Evolutionary conservation across 2,329 filamentous ascomycete genomes (phyloP).

Genomic region (Aspergillus sojae): DNA sequence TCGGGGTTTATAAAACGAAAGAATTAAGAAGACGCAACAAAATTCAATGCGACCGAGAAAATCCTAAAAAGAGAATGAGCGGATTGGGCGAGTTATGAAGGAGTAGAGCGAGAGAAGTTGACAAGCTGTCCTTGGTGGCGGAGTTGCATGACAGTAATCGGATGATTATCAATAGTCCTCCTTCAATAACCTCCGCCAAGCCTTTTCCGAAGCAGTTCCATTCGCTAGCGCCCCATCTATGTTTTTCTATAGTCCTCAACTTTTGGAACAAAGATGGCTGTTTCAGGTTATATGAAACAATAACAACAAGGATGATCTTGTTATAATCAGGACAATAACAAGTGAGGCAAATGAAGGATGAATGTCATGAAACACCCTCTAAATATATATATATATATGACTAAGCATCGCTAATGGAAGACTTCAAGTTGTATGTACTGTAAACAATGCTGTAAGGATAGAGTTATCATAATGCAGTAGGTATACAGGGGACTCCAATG

Average conservation of each 20-base stretch:
- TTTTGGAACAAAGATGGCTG: not conserved
- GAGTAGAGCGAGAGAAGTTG: conserved; percentile 24
- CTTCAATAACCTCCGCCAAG: conserved; percentile 6
- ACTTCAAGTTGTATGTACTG: not conserved
- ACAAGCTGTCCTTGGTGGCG: conserved; percentile 30
- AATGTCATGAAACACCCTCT: not conserved
- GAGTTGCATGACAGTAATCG: conserved; percentile 15
- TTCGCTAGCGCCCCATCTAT: not conserved
- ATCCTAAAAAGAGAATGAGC: not conserved
- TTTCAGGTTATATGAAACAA: not conserved
- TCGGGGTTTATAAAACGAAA: not conserved
- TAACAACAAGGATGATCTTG: not conserved
- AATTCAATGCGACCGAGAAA: not conserved
- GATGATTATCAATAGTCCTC: conserved; percentile 11
- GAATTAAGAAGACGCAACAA: not conserved
- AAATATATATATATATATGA: not conserved
- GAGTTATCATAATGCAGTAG: not conserved
- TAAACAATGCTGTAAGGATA: not conserved
- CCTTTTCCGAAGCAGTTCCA: not conserved
- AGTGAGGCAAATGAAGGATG: not conserved
- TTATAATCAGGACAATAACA: not conserved
- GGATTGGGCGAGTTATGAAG: conserved; percentile 13
- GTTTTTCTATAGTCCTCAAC: not conserved
- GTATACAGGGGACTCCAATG: not conserved
- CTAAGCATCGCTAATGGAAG: not conserved